Evolutionary conservation across 768 basidiomycete genomes (phyloP), one percentile per base, ranked within the genome.

Genomic region (Termitomyces heimii): DNA sequence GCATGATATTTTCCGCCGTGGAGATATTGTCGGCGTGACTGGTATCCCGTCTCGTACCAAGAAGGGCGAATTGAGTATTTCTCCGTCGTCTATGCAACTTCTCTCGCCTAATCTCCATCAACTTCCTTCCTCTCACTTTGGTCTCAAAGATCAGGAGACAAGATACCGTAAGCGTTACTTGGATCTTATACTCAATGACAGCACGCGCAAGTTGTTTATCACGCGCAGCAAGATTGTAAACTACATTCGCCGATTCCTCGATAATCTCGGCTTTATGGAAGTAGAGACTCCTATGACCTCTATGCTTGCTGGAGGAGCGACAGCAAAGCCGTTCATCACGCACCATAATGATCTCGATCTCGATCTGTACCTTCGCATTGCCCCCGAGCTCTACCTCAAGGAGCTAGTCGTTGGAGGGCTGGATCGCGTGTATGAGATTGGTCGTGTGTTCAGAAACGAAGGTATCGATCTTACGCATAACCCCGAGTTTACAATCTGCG

Each of bases 261-360:
- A 97, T 70, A 74, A 79, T 63, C 83, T 89, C 22, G 97, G 96
- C 44, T 99, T 99, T 81, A 85, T 98, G 73, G 97, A 99, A 74
- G 95, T 98, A 60, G 96, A 99, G 75, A 99, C 97, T 1, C 97
- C 97, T 6, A 97, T 99, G 81, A 99, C 91, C 74, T 94, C 89
- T 66, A 83, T 97, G 78, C 83, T 92, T 63, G 97, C 97, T 1
- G 97, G 97, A 28, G 97, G 97, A 55, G 97, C 97, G 14, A 98
- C 94, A 1, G 97, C 97, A 65, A 98, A 98, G 80, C 97, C 97
- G 3, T 99, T 99, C 77, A 69, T 99, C 70, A 99, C 96, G 0
- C 97, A 98, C 70, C 97, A 99, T 76, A 99, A 99, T 76, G 96
- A 98, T 70, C 89, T 99, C 60, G 80, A 92, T 71, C 86, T 98